Evolutionary conservation across 176 grass and related monocot species (phyloP).

Genomic region (Triticum urartu): DNA sequence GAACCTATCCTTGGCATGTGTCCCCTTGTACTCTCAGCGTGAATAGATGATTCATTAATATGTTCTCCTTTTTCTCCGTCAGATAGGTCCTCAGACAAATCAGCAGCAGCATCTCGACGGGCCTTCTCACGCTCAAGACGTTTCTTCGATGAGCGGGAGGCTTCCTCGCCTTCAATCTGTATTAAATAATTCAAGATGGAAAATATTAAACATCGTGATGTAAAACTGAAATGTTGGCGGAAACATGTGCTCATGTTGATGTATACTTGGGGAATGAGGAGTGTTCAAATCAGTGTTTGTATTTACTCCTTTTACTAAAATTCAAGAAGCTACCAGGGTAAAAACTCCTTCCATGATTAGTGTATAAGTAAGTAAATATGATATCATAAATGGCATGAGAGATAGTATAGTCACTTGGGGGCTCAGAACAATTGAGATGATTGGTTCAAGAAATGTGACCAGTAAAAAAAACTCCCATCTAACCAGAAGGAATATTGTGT

Average conservation of each 20-base stretch:
- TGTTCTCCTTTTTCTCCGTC: slow-evolving; percentile 63
- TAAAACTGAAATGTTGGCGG: slow-evolving; percentile 10
- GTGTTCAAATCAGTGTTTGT: background rate
- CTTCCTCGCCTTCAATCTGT: slow-evolving; percentile 73
- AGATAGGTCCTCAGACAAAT: slow-evolving; percentile 68
- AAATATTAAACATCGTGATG: slow-evolving; percentile 2
- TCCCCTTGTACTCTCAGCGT: slow-evolving; percentile 41
- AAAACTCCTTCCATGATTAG: background rate
- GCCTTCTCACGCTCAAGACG: slow-evolving; percentile 59
- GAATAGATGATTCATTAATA: slow-evolving; percentile 45
- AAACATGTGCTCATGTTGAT: slow-evolving; percentile 9
- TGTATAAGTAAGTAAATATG: background rate
- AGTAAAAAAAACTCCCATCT: background rate
- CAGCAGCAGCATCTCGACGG: slow-evolving; percentile 41
- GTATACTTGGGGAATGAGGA: slow-evolving; percentile 7
- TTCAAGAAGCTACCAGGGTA: background rate
- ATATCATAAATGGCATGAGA: background rate
- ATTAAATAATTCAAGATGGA: background rate
- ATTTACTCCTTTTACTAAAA: background rate
- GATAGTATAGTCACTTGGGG: background rate
- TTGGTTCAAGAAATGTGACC: background rate
- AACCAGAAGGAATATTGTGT: background rate
- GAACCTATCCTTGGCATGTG: slow-evolving; percentile 53
- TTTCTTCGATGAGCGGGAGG: slow-evolving; percentile 34
- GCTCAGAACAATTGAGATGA: background rate